Conservation (phyloP, 1,284 basidiomycete species). For the Boletus calvinii region DNA sequence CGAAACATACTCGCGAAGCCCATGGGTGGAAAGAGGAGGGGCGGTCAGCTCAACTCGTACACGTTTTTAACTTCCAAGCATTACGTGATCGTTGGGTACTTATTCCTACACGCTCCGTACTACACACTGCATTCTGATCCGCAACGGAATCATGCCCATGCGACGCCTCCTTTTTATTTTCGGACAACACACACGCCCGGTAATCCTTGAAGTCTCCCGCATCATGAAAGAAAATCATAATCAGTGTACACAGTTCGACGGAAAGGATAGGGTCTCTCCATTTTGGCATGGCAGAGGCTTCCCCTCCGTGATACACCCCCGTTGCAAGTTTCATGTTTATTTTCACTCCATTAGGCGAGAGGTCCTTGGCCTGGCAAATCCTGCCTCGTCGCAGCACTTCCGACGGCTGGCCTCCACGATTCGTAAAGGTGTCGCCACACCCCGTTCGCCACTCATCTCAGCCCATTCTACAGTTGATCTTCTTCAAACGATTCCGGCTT, state of each 20-base stretch:
- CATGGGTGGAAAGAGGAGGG: slow-evolving; percentile 13
- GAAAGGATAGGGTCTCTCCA: slow-evolving; percentile 64
- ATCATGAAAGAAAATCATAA: too few species aligned
- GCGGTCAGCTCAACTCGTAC: too few species aligned
- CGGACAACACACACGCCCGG: too few species aligned
- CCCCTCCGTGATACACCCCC: background rate
- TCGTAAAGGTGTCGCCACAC: slow-evolving; percentile 72
- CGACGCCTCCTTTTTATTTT: too few species aligned
- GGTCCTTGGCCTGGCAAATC: slow-evolving; percentile 67
- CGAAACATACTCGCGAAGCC: background rate
- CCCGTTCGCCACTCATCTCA: background rate
- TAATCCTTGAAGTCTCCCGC: too few species aligned
- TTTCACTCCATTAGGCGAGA: slow-evolving; percentile 48
- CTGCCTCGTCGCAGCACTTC: slow-evolving; percentile 45
- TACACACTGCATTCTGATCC: too few species aligned
- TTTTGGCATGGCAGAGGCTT: too few species aligned
- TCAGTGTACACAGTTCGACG: slow-evolving; percentile 55
- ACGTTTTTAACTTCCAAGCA: too few species aligned
- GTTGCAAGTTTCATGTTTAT: background rate
- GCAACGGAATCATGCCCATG: too few species aligned
- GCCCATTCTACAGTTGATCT: background rate
- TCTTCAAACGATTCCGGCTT: slow-evolving; percentile 17
- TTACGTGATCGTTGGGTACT: slow-evolving; percentile 17
- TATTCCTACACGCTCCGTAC: too few species aligned
- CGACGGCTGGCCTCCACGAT: slow-evolving; percentile 75